Evolutionary conservation across 352 stramenopile species (phyloP), one percentile per base, ranked within the genome.

Genomic region (Pythium volutum): DNA sequence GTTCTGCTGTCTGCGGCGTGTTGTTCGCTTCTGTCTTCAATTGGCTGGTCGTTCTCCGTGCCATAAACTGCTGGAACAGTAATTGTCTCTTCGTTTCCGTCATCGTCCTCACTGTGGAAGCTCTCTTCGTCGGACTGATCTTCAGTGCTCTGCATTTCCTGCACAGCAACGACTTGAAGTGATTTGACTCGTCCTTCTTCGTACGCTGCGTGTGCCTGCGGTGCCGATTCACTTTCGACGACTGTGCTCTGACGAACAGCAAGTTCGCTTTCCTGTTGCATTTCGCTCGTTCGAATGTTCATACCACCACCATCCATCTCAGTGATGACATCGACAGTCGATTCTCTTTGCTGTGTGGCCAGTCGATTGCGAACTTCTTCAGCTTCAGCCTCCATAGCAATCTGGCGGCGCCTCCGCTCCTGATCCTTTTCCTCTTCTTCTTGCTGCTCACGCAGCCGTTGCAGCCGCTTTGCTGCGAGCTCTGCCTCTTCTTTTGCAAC

Each of bases 361-460:
- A 43, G 18, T 20, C 36, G 36, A 10, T 18, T 38, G 33, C 8
- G 36, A 43, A 20, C 9, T n/a, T 43, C 36, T 43, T 20, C 36
- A 4, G 36, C 36, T 43, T 43, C 14, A 9, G 14, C 36, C n/a
- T 43, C 36, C 14, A 43, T 18, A 5, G 14, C 11, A 33, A 26
- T 27, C 23, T 47, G 34, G 1, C 18, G 14, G 26, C 34, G 20
- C 10, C 38, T 10, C 2, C 33, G 33, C 29, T 55, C 49, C 14
- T 33, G 18, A 18, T 55, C 11, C 20, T 38, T 16, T 3, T 65
- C 49, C 34, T 56, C 33, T 36, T 63, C 55, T 39, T 71, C 66
- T 43, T 73, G 64, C 26, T 73, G 59, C 18, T 73, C 62, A 11
- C 73, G 59, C 11, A 73, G 8, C 20, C 54, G 55, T 46, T 71